Evolutionary conservation across 805 yeast species (phyloP).

Genomic region (Candida chilensis): DNA sequence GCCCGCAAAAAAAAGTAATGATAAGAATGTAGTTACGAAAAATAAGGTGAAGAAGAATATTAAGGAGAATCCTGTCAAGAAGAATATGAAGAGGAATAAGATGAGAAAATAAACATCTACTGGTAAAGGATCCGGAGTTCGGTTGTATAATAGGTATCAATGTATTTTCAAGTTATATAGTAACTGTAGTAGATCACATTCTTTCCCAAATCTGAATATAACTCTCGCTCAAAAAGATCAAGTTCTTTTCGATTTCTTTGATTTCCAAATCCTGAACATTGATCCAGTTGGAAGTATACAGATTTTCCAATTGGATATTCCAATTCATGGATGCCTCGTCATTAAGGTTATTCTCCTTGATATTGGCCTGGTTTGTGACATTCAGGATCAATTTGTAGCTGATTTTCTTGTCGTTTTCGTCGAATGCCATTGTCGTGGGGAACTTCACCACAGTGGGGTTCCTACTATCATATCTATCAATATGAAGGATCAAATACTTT

Average conservation of each 20-base stretch:
- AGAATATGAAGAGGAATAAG: too few species aligned
- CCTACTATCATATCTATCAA: slow-evolving; percentile 42
- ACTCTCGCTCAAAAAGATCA: slow-evolving; percentile 52
- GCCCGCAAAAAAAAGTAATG: too few species aligned
- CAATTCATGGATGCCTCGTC: slow-evolving; percentile 16
- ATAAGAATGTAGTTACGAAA: too few species aligned
- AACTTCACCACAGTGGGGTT: slow-evolving; percentile 61
- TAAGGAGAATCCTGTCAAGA: too few species aligned
- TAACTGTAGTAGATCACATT: slow-evolving; percentile 1
- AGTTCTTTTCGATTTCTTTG: slow-evolving; percentile 39
- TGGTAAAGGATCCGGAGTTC: too few species aligned
- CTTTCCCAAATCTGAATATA: slow-evolving; percentile 63
- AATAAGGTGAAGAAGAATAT: too few species aligned
- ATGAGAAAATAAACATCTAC: too few species aligned
- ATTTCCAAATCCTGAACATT: slow-evolving; percentile 46
- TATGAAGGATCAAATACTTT: slow-evolving; percentile 41
- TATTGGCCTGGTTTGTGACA: too few species aligned
- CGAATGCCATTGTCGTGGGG: slow-evolving; percentile 13
- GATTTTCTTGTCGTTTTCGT: slow-evolving; percentile 7
- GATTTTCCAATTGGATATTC: slow-evolving; percentile 39
- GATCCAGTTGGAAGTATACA: slow-evolving; percentile 43
- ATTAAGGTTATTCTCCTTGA: slow-evolving; percentile 4
- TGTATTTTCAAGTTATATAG: too few species aligned
- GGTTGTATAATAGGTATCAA: too few species aligned
- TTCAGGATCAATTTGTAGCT: slow-evolving; percentile 40